phyloP scores from a whole-genome alignment of 345 rosid species.

The Corchorus olitorius region DNA sequence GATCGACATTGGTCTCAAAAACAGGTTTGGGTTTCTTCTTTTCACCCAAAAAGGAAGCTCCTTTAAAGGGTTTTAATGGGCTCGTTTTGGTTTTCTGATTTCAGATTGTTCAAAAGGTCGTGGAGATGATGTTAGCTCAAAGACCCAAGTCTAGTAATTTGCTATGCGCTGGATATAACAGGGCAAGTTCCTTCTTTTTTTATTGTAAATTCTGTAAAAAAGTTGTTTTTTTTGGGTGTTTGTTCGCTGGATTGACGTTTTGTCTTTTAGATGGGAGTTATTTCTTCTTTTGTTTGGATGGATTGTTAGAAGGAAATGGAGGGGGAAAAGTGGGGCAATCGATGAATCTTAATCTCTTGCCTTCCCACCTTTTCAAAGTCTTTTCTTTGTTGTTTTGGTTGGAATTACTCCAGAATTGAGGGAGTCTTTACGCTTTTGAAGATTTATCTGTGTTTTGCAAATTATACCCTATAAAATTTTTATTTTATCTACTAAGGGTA shows the following conservation, averaged over 20 bases:
- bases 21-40: conserved; percentile 34
- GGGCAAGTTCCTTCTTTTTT: conserved; percentile 39
- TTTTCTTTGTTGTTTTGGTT: neutral
- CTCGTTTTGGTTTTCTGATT: neutral
- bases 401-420: neutral
- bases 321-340: neutral
- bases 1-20: conserved; percentile 54
- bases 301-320: neutral
- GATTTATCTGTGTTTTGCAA: neutral
- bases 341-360: neutral
- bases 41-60: neutral
- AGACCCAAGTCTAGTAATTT: conserved; percentile 36
- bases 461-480: neutral
- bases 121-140: conserved; percentile 45
- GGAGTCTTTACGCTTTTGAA: neutral
- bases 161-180: conserved; percentile 52
- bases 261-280: neutral
- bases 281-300: neutral
- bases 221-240: no score
- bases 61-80: neutral
- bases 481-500: neutral
- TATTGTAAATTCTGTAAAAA: neutral
- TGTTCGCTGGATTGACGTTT: neutral
- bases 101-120: conserved; percentile 56
- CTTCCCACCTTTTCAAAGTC: neutral